phyloP scores from a whole-genome alignment of 148 eudicot genomes.

The Arctostaphylos glauca region DNA sequence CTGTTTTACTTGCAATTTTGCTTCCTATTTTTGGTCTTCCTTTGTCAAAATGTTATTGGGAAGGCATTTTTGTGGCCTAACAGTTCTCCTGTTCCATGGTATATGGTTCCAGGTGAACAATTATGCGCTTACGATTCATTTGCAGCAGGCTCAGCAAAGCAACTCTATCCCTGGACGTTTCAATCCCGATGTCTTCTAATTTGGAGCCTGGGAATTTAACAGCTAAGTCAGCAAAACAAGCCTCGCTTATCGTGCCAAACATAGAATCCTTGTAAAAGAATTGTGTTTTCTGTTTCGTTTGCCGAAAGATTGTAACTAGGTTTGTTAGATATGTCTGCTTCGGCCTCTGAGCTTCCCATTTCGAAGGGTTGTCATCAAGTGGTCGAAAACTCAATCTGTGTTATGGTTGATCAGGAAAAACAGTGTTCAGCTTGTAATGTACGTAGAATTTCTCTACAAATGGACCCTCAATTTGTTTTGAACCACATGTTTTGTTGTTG shows the following conservation, averaged over 20 bases:
- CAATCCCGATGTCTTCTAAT: conserved; percentile 64
- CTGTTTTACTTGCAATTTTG: background rate
- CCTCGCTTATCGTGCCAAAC: background rate
- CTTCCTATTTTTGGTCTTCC: background rate
- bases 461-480: background rate
- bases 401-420: background rate
- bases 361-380: conserved; percentile 4
- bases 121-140: conserved; percentile 65
- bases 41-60: background rate
- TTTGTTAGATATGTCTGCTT: background rate
- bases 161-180: conserved; percentile 62
- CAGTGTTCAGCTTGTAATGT: background rate
- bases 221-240: background rate
- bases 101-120: conserved; percentile 56
- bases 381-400: background rate
- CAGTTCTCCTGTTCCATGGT: background rate
- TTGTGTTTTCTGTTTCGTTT: background rate
- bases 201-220: background rate
- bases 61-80: background rate
- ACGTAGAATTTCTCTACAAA: background rate
- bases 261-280: conserved; percentile 12
- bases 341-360: background rate
- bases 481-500: background rate
- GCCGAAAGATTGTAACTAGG: conserved; percentile 10
- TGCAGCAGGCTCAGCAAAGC: conserved; percentile 68